Percentiles rank a stretch among this genome's conserved stretches.
Evolutionary conservation across 164 flowering plant genomes (phyloP).

Genomic region (Aristolochia fimbriata): DNA sequence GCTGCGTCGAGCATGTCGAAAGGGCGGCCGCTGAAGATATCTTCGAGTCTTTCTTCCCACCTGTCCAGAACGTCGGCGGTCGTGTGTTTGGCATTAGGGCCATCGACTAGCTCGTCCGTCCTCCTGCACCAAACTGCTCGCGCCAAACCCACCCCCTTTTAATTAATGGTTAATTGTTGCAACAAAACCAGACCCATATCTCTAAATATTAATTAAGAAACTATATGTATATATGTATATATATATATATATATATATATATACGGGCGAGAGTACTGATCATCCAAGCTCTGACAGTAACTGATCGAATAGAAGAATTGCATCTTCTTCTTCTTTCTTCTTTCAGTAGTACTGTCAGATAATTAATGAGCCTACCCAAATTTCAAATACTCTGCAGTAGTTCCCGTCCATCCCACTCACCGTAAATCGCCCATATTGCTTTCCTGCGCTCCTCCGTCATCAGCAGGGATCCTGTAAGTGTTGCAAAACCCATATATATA

Average conservation of each 20-base stretch:
- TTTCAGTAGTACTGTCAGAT: background rate
- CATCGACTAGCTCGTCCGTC: conserved; percentile 78
- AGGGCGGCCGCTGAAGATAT: conserved; percentile 53
- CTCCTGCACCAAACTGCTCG: conserved; percentile 74
- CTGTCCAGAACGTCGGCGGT: conserved; percentile 45
- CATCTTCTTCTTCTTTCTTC: background rate
- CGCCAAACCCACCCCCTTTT: background rate
- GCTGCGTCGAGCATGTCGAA: conserved; percentile 76
- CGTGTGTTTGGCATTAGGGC: conserved; percentile 51
- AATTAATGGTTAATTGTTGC: background rate
- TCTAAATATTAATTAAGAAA: background rate
- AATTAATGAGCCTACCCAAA: background rate
- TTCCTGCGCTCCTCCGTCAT: conserved; percentile 67
- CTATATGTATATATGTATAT: too few species aligned
- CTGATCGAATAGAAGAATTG: background rate
- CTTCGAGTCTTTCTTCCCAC: conserved; percentile 68
- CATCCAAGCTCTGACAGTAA: background rate
- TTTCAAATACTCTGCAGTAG: too few species aligned
- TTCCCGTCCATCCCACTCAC: conserved; percentile 31
- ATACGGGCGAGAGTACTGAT: background rate
- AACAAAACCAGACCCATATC: background rate
- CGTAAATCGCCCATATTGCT: conserved; percentile 84
- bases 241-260: too few species aligned
- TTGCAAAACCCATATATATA: too few species aligned
- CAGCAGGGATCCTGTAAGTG: conserved; percentile 48